These are phyloP conservation scores for Macaranga tanarius DNA, from an alignment of 441 rosid genomes.

Conservation along the genomic window DNA sequence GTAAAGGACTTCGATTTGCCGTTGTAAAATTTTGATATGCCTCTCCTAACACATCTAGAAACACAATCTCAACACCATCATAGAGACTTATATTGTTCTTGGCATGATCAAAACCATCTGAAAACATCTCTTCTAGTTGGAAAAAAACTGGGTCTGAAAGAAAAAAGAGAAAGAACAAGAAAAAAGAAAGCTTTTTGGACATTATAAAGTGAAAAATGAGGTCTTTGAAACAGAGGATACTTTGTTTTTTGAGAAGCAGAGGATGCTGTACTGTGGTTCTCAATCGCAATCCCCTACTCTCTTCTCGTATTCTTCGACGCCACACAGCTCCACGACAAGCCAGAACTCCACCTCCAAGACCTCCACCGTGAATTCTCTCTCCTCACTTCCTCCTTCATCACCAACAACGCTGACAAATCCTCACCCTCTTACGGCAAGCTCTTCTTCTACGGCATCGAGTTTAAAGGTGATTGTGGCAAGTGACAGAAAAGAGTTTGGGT, in stretches of 20 bases:
- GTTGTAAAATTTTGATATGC: no score
- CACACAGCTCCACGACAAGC: constrained; percentile 69
- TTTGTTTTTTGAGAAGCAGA: constrained; percentile 19
- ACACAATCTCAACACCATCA: constrained; percentile 55
- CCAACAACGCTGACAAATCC: constrained; percentile 47
- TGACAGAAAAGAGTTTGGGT: no score
- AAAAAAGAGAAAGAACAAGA: constrained; percentile 33
- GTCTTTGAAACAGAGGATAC: constrained; percentile 21
- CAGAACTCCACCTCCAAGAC: constrained; percentile 63
- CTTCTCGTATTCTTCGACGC: constrained; percentile 91
- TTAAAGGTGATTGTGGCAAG: no score
- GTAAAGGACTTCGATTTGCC: constrained; percentile 57
- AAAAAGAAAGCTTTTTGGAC: constrained; percentile 26
- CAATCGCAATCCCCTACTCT: constrained; percentile 63
- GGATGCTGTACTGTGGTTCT: no score
- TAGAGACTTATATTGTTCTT: constrained; percentile 44
- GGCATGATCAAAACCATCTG: constrained; percentile 47
- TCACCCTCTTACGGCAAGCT: constrained; percentile 42
- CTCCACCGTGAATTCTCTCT: constrained; percentile 68
- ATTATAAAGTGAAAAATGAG: constrained; percentile 24
- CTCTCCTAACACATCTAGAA: constrained; percentile 43
- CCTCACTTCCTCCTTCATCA: constrained; percentile 63
- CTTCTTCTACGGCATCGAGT: constrained; percentile 89
- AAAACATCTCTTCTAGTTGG: constrained; percentile 43
- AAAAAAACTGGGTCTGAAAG: constrained; percentile 42